Base-by-base conservation (phyloP, 768 basidiomycete species). In the Saitozyma sp. region DNA sequence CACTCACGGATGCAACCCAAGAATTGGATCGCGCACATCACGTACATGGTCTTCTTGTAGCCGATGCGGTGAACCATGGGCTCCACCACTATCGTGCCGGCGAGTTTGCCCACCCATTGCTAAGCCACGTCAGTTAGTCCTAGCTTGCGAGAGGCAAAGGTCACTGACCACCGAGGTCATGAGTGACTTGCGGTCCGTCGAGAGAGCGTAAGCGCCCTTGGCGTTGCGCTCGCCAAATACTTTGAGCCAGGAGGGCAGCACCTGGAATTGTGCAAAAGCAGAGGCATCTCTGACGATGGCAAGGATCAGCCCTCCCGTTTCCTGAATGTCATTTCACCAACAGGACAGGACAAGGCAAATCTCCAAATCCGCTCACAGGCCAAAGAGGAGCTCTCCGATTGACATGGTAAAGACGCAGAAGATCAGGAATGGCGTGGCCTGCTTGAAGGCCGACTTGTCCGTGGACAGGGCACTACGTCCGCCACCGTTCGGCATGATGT, bases 211-310 rank as follows among this genome's bases (percentile, higher is more conserved):
- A 6, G 45, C 45, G 13, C 45, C 45, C 13, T 46, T 46, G 45
- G 45, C 11, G 13, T 46, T 11, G 13, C 45, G 45, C 3, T 14
- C 53, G 8, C 63, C 63, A 43, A 65, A 65, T 11, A 11, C 9
- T 8, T 37, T 50, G 9, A 65, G 64, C 54, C 53, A 65, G 8
- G 59, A 61, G 10, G 64, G 64, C 9, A 65, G 64, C 17, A 59
- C 64, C 29, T 65, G 64, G 6, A 65, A 40, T 0, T 59, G 61
- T 5, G 59, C 64, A 49, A 65, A 65, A 45, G 54, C 52, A 1
- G 50, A 51, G 42, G 46, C 38, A 41, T 65, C 64, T 14, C 61
- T 62, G 56, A 29, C 29, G 29, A 29, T 2, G 29, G 29, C n/a
- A 29, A 29, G 2, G 29, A 29, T 29, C 29, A 29, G 29, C 29